A percentile compares a stretch with the other conserved stretches of the same genome.
Evolutionary conservation across 1,284 basidiomycete genomes (phyloP).

Genomic region (Ganoderma lucidum): DNA sequence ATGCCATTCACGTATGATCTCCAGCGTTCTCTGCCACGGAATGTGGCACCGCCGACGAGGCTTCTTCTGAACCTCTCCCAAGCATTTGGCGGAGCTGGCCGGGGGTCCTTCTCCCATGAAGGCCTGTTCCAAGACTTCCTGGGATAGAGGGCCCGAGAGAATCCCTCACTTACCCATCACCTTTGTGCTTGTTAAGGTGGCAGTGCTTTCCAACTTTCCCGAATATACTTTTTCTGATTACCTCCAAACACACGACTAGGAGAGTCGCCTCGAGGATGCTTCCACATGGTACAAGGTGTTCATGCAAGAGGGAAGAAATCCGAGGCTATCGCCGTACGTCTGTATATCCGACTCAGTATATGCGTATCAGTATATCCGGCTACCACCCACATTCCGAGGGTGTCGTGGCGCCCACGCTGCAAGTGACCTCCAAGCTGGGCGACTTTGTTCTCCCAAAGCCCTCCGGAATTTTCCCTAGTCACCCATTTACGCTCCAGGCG

Average conservation of each 20-base stretch:
- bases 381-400: slow-evolving; percentile 24
- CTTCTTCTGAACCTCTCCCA: slow-evolving; percentile 16
- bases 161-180: slow-evolving; percentile 11
- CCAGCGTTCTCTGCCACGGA: slow-evolving; percentile 27
- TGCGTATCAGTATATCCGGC: slow-evolving; percentile 14
- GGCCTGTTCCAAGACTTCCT: slow-evolving; percentile 13
- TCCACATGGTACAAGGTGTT: background rate
- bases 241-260: slow-evolving; percentile 1
- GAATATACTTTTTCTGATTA: slow-evolving; percentile 14
- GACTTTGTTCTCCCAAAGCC: slow-evolving; percentile 24
- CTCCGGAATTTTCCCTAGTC: slow-evolving; percentile 25
- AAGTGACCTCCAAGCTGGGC: slow-evolving; percentile 31
- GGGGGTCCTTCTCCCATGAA: slow-evolving; percentile 12
- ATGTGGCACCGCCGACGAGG: slow-evolving; percentile 8
- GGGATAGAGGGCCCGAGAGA: slow-evolving; percentile 5
- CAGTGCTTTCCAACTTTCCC: slow-evolving; percentile 17
- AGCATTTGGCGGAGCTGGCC: slow-evolving; percentile 9
- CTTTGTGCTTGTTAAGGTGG: slow-evolving; percentile 18
- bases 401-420: slow-evolving; percentile 30
- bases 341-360: background rate
- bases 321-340: background rate
- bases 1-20: slow-evolving; percentile 31
- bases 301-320: background rate
- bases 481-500: slow-evolving; percentile 21
- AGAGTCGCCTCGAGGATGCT: slow-evolving; percentile 11